Evolutionary conservation across 352 stramenopile species (phyloP).

Genomic region (Phytophthora cajani): DNA sequence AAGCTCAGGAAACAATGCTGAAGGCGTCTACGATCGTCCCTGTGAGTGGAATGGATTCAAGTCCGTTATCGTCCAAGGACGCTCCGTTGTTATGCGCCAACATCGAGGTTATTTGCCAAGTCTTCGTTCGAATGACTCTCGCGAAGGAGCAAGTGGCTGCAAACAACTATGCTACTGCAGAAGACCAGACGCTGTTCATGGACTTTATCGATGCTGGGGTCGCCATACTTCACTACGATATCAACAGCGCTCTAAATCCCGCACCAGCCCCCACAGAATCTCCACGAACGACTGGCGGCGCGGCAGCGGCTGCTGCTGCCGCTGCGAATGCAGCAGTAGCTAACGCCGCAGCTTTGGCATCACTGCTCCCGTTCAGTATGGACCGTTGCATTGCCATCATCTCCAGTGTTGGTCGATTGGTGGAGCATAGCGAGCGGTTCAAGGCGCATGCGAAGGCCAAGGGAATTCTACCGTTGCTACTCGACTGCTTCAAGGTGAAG

Average conservation of each 20-base stretch:
- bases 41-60: constrained; percentile 30
- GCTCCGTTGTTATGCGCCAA: constrained; percentile 36
- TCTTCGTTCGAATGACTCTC: constrained; percentile 49
- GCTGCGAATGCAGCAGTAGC: constrained; percentile 30
- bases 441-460: constrained; percentile 47
- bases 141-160: constrained; percentile 27
- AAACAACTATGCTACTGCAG: background rate
- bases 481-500: constrained; percentile 54
- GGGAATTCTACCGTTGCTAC: constrained; percentile 42
- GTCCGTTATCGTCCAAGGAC: constrained; percentile 40
- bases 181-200: constrained; percentile 16
- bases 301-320: constrained; percentile 24
- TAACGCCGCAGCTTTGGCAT: constrained; percentile 26
- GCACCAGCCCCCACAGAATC: constrained; percentile 13
- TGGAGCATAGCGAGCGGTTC: constrained; percentile 46
- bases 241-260: constrained; percentile 30
- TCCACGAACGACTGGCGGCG: constrained; percentile 14
- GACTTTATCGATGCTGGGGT: constrained; percentile 47
- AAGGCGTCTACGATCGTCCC: constrained; percentile 26
- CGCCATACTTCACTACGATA: constrained; percentile 47
- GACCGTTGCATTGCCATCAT: constrained; percentile 43
- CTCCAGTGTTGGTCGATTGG: constrained; percentile 57
- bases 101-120: constrained; percentile 41
- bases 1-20: constrained; percentile 28
- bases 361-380: constrained; percentile 42